Conservation (phyloP, 148 eudicot species). For the Camellia sinensis region DNA sequence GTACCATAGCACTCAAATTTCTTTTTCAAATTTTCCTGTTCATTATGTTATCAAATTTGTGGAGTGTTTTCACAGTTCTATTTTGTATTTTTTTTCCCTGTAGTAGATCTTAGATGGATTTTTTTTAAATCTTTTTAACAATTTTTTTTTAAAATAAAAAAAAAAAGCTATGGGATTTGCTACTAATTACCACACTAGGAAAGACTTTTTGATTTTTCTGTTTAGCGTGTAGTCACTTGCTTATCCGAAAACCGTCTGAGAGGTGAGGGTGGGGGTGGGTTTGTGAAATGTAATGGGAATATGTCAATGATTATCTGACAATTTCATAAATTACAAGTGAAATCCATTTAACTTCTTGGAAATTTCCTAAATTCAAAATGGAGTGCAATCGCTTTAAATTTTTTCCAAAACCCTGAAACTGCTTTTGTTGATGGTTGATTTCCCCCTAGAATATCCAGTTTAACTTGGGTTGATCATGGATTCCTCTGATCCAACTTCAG, state of each 20-base stretch:
- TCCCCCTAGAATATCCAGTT: neutral
- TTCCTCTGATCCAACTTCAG: neutral
- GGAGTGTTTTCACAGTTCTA: neutral
- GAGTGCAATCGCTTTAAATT: neutral
- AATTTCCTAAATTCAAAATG: neutral
- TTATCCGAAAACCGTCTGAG: neutral
- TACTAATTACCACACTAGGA: neutral
- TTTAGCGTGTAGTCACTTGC: neutral
- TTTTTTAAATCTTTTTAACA: neutral
- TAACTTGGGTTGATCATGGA: slow-evolving; percentile 3
- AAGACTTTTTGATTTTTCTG: neutral
- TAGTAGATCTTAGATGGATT: neutral
- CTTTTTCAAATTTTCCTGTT: neutral
- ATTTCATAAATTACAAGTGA: neutral
- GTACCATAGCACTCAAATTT: slow-evolving; percentile 32
- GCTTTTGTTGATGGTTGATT: neutral
- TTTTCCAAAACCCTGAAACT: neutral
- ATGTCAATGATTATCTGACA: neutral
- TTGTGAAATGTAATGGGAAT: neutral
- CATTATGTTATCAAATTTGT: neutral
- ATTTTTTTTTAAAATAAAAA: neutral
- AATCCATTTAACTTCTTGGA: neutral
- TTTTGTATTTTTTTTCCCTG: neutral
- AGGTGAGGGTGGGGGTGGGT: neutral
- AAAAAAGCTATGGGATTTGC: neutral